phyloP scores from a whole-genome alignment of 2,329 filamentous ascomycete species.

The Ophiostoma ulmi region DNA sequence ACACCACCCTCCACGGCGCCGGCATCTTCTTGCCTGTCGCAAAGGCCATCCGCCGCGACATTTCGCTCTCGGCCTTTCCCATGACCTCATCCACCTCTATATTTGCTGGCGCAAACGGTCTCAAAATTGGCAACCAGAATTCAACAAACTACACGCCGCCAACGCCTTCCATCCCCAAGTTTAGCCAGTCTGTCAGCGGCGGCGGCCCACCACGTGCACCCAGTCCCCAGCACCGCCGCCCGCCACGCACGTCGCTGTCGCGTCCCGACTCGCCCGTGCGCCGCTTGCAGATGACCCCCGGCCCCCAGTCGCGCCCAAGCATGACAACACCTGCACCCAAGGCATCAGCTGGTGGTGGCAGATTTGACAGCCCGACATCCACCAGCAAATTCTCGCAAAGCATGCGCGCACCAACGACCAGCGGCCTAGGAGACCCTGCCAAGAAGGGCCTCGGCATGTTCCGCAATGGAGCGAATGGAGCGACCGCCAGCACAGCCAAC shows the following conservation, averaged over 20 bases:
- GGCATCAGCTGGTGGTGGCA: slow-evolving; percentile 34
- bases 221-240: slow-evolving; percentile 66
- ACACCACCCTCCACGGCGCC: slow-evolving; percentile 68
- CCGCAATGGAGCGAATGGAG: not conserved
- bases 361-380: slow-evolving; percentile 59
- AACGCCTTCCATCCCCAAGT: slow-evolving; percentile 64
- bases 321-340: slow-evolving; percentile 50
- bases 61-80: slow-evolving; percentile 50
- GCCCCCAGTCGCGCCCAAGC: slow-evolving; percentile 50
- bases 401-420: slow-evolving; percentile 41
- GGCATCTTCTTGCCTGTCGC: slow-evolving; percentile 90
- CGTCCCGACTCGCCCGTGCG: slow-evolving; percentile 83
- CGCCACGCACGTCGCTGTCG: slow-evolving; percentile 67
- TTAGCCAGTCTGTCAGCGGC: slow-evolving; percentile 69
- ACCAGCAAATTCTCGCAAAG: slow-evolving; percentile 60
- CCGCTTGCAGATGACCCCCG: slow-evolving; percentile 59
- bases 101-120: slow-evolving; percentile 38
- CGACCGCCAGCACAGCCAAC: slow-evolving; percentile 19
- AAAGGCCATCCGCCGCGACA: slow-evolving; percentile 68
- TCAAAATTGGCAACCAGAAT: slow-evolving; percentile 53
- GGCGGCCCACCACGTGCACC: slow-evolving; percentile 63
- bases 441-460: slow-evolving; percentile 39
- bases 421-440: slow-evolving; percentile 56
- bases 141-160: slow-evolving; percentile 59
- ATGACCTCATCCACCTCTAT: slow-evolving; percentile 67